phyloP scores from a whole-genome alignment of 2,329 filamentous ascomycete genomes.

The Tolypocladium pustulatum region DNA sequence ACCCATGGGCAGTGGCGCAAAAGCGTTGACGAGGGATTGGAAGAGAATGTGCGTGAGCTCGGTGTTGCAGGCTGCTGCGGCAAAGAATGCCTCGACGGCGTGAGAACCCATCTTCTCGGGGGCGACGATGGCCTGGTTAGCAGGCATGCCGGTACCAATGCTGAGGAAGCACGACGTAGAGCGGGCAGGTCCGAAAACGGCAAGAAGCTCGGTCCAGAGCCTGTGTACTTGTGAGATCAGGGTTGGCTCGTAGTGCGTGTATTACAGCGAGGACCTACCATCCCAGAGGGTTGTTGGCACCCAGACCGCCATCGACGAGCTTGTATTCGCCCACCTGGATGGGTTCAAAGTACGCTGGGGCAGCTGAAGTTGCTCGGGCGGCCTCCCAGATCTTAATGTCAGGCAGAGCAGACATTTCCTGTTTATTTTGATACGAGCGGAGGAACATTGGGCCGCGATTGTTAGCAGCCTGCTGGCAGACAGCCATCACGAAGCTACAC shows the following conservation, averaged over 20 bases:
- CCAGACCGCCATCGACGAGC: slow-evolving; percentile 5
- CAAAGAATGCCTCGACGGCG: not conserved
- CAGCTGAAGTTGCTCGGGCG: slow-evolving; percentile 4
- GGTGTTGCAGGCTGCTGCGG: slow-evolving; percentile 4
- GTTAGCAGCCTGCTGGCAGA: not conserved
- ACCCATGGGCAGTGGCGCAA: slow-evolving; percentile 2
- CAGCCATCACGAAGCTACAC: slow-evolving; percentile 3
- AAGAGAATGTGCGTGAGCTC: slow-evolving; percentile 6
- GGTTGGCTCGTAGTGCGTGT: no score
- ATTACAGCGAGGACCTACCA: not conserved
- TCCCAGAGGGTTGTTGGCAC: slow-evolving; percentile 1
- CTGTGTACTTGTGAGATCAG: not conserved
- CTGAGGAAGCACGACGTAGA: slow-evolving; percentile 7
- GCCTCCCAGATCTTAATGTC: slow-evolving; percentile 5
- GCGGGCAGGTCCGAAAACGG: slow-evolving; percentile 4
- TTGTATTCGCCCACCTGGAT: not conserved
- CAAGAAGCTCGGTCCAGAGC: slow-evolving; percentile 6
- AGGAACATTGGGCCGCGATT: slow-evolving; percentile 1
- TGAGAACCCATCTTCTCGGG: not conserved
- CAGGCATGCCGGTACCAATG: slow-evolving; percentile 5
- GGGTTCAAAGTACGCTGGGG: slow-evolving; percentile 2
- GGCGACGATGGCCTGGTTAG: not conserved
- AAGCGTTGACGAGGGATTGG: slow-evolving; percentile 5
- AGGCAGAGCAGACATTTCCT: slow-evolving; percentile 1
- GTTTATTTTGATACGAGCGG: slow-evolving; percentile 4